A percentile compares a stretch with the other conserved stretches of the same genome.
Evolutionary conservation across 768 basidiomycete genomes (phyloP).

Genomic region (Wakefieldia striispora): DNA sequence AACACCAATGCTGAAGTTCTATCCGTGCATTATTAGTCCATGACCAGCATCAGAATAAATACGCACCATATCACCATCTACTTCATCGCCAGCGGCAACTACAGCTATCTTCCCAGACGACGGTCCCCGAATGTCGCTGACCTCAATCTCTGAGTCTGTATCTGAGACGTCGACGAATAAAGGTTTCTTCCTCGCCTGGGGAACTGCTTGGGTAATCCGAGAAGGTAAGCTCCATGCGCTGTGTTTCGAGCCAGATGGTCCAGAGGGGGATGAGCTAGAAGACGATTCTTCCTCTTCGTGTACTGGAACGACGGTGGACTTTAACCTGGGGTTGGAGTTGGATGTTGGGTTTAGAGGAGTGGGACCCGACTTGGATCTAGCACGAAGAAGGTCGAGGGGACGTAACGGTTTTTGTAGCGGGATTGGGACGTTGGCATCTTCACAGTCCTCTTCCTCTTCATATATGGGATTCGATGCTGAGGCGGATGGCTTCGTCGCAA

Average conservation of each 20-base stretch:
- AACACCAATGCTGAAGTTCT: slow-evolving; percentile 8
- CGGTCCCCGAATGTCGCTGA: slow-evolving; percentile 10
- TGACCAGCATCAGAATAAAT: background rate
- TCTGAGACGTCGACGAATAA: slow-evolving; percentile 26
- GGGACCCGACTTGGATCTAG: slow-evolving; percentile 1
- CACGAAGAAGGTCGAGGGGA: slow-evolving; percentile 28
- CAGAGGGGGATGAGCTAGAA: slow-evolving; percentile 1
- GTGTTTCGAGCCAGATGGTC: background rate
- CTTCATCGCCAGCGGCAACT: background rate
- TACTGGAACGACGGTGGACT: background rate
- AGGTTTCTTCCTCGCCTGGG: slow-evolving; percentile 9
- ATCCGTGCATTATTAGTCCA: background rate
- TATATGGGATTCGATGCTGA: background rate
- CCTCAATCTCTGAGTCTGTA: slow-evolving; percentile 18
- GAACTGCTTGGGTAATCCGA: background rate
- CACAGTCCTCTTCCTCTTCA: slow-evolving; percentile 12
- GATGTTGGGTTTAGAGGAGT: background rate
- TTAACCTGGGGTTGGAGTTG: slow-evolving; percentile 1
- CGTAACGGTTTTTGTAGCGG: slow-evolving; percentile 17
- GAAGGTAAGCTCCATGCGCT: background rate
- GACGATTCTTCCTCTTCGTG: slow-evolving; percentile 16
- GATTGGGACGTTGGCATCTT: background rate
- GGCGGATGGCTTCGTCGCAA: background rate
- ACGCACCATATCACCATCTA: slow-evolving; percentile 11
- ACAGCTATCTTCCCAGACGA: background rate